phyloP scores from a whole-genome alignment of 352 stramenopile genomes.

The Pilasporangium apinafurcum region DNA sequence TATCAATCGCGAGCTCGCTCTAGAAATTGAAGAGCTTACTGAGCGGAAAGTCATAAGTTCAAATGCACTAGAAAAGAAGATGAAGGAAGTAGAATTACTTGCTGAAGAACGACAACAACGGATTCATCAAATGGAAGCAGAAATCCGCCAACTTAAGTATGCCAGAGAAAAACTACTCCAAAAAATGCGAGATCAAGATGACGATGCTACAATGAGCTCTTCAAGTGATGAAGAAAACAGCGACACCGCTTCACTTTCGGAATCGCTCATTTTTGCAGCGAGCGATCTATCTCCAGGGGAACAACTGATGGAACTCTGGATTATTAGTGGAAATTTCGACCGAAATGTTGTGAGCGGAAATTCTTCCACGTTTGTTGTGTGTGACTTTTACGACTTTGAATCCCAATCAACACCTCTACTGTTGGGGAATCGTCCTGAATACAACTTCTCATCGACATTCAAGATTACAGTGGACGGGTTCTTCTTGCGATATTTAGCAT shows the following conservation, averaged over 20 bases:
- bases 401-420: slow-evolving; percentile 88
- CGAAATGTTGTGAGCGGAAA: slow-evolving; percentile 50
- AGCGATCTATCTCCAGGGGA: slow-evolving; percentile 72
- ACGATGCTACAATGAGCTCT: slow-evolving; percentile 12
- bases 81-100: slow-evolving; percentile 83
- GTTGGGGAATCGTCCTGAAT: slow-evolving; percentile 71
- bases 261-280: slow-evolving; percentile 60
- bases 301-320: slow-evolving; percentile 89
- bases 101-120: slow-evolving; percentile 75
- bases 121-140: slow-evolving; percentile 82
- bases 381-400: slow-evolving; percentile 95
- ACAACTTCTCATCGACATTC: slow-evolving; percentile 90
- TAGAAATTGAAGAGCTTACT: slow-evolving; percentile 88
- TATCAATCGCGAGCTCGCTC: slow-evolving; percentile 90
- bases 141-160: slow-evolving; percentile 85
- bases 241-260: slow-evolving; percentile 50
- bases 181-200: slow-evolving; percentile 14
- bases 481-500: slow-evolving; percentile 88
- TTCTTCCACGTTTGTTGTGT: slow-evolving; percentile 87
- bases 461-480: slow-evolving; percentile 92
- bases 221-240: slow-evolving; percentile 34
- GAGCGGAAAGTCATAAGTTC: slow-evolving; percentile 64
- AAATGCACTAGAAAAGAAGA: slow-evolving; percentile 62
- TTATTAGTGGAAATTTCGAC: slow-evolving; percentile 75
- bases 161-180: slow-evolving; percentile 41